Base-by-base conservation (phyloP, 2,329 filamentous ascomycete genomes). In the Microcyclospora pomicola region DNA sequence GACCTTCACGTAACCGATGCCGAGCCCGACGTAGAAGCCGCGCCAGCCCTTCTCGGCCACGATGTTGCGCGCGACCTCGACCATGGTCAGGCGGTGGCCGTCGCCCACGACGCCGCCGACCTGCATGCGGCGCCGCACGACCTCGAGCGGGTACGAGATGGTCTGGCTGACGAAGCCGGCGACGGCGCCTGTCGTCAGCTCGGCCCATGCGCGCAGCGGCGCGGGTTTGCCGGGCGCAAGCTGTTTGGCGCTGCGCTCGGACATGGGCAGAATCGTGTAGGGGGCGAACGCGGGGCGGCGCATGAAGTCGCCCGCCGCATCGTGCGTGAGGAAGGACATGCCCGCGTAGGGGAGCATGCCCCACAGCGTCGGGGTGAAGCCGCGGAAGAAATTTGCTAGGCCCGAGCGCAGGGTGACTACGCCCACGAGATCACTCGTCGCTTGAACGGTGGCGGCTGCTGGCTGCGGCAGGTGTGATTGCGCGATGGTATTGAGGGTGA, bases 281-380 rank as follows among this genome's bases (percentile, higher is more conserved):
- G 70, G 58, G 4, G 80, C 76, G 6, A 95, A 52, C 1, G 59
- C 46, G 0, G 78, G 77, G 39, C 72, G 70, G 13, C 87, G 83
- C 50, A 98, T 71, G 34, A 91, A 54, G 59, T 98, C 91, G 43
- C 84, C 83, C 31, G 81, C 75, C 4, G 83, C 85, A 59, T 98
- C 91, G 63, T 98, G 91, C 0, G 85, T 93, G 31, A 98, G 72
- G 63, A 98, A 98, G 1, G 86, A 94, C 54, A 92, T 80, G 51
- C 91, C 91, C 1, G 91, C 91, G 55, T 98, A 98, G 0, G 91
- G 91, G 1, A 98, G 67, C 88, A 98, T 98, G 50, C 91, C 91
- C 42, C 92, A 69, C 5, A 98, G 62, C 0, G 91, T 96, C 0
- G 88, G 83, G 0, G 77, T 75, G 59, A 98, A 98, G 35, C 91